These are phyloP conservation scores for Pulveroboletus ravenelii DNA, from an alignment of 768 basidiomycete species.

Conservation along the genomic window DNA sequence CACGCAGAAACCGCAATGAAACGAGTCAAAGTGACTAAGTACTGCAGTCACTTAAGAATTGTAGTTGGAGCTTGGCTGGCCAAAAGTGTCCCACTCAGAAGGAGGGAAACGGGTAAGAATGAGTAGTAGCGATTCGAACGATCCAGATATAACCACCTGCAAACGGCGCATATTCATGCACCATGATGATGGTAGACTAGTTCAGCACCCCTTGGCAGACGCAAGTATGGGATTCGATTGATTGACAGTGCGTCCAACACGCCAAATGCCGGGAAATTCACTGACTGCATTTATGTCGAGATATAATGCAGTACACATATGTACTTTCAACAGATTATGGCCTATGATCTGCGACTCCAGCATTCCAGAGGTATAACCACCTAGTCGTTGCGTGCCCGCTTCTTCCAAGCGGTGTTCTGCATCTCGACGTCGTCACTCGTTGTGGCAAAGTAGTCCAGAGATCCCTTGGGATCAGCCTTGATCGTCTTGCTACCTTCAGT, in stretches of 20 bases:
- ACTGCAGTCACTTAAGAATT: too few relatives aligned
- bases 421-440: conserved; percentile 26
- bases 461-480: conserved; percentile 69
- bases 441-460: conserved; percentile 66
- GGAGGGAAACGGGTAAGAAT: too few relatives aligned
- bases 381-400: conserved; percentile 54
- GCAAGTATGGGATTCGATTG: too few relatives aligned
- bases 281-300: not conserved
- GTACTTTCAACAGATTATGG: not conserved
- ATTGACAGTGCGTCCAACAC: not conserved
- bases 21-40: too few relatives aligned
- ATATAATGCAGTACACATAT: not conserved
- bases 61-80: too few relatives aligned
- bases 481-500: conserved; percentile 76
- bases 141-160: not conserved
- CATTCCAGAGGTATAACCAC: not conserved
- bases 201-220: not conserved
- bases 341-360: not conserved
- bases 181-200: too few relatives aligned
- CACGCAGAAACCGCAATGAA: too few relatives aligned
- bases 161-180: not conserved
- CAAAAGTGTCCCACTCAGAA: too few relatives aligned
- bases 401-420: conserved; percentile 45
- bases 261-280: not conserved
- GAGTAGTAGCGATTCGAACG: too few relatives aligned